These are phyloP conservation scores for Magnusiomyces ingens DNA, from an alignment of 1,139 yeast genomes.

Conservation along the genomic window DNA sequence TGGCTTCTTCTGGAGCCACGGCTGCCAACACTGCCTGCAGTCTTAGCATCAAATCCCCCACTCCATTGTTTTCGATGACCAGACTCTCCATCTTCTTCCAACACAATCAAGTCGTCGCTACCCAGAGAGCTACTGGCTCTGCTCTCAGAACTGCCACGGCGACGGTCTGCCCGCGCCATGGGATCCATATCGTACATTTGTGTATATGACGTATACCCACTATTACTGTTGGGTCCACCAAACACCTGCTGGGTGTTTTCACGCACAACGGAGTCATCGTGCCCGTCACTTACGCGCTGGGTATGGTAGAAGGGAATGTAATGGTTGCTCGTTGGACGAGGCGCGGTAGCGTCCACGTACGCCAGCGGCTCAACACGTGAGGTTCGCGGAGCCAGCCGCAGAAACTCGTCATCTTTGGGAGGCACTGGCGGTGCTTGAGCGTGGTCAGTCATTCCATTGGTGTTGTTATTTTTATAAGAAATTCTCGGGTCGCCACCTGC, in stretches of 20 bases:
- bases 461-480: no score
- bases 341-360: background rate
- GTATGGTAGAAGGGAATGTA: slow-evolving; percentile 5
- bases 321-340: background rate
- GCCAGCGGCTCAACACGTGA: slow-evolving; percentile 3
- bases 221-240: background rate
- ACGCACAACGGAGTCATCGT: background rate
- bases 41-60: background rate
- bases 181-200: background rate
- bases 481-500: no score
- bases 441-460: no score
- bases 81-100: no score
- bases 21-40: background rate
- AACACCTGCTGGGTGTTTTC: no score
- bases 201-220: slow-evolving; percentile 1
- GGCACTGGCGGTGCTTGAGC: background rate
- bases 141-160: background rate
- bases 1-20: no score
- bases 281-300: background rate
- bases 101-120: background rate
- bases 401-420: background rate
- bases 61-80: background rate
- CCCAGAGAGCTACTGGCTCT: background rate
- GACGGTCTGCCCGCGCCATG: background rate
- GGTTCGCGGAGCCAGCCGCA: background rate